phyloP scores from a whole-genome alignment of 129 eudicot species.

The Chrysanthemum makinoi region DNA sequence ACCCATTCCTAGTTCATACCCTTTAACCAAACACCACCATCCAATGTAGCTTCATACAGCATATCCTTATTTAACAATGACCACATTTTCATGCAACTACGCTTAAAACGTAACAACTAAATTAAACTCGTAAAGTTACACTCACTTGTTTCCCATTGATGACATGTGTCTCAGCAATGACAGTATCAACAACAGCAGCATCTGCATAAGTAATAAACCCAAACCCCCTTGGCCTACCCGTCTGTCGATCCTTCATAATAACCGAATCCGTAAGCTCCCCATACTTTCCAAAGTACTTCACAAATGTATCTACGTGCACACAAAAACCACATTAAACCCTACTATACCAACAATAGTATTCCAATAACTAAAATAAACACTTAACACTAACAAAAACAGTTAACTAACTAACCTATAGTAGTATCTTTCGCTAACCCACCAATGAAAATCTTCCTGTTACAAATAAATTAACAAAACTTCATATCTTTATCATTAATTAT shows the following conservation, averaged over 20 bases:
- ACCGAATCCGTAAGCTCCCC: conserved; percentile 95
- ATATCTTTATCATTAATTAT: neutral
- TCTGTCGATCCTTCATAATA: conserved; percentile 81
- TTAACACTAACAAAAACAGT: neutral
- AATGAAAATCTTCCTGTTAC: conserved; percentile 78
- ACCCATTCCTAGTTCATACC: too few relatives aligned
- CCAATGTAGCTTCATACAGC: too few relatives aligned
- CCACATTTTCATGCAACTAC: too few relatives aligned
- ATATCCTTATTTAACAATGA: too few relatives aligned
- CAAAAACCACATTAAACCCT: conserved; percentile 2
- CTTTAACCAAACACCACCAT: too few relatives aligned
- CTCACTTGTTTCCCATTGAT: conserved; percentile 89
- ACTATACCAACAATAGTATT: conserved; percentile 2
- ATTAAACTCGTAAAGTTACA: neutral
- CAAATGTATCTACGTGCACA: conserved; percentile 50
- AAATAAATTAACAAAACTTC: conserved; percentile 14
- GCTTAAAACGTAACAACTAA: neutral
- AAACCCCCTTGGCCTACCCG: conserved; percentile 88
- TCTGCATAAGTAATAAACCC: conserved; percentile 89
- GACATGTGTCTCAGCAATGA: conserved; percentile 77
- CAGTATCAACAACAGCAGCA: conserved; percentile 86
- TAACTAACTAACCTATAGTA: conserved; percentile 50
- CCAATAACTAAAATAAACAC: neutral
- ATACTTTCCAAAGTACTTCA: conserved; percentile 82
- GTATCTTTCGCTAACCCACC: conserved; percentile 92